Conservation (phyloP, 1,284 basidiomycete species). For the Coriolopsis trogii region DNA sequence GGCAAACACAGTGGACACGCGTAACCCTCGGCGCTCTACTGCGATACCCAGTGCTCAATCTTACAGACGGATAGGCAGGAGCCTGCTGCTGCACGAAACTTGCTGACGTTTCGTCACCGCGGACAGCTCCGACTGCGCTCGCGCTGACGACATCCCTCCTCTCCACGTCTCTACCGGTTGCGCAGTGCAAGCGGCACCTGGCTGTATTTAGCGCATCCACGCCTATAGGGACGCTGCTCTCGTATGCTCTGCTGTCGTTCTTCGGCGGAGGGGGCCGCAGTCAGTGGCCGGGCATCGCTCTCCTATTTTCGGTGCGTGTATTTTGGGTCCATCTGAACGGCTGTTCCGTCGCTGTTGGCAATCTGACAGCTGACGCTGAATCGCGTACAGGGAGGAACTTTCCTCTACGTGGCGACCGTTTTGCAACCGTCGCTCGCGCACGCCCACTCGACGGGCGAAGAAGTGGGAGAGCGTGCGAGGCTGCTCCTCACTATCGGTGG, state of each 20-base stretch:
- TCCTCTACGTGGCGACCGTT: constrained; percentile 93
- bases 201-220: constrained; percentile 82
- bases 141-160: constrained; percentile 83
- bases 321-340: no score
- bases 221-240: constrained; percentile 72
- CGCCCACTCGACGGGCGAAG: constrained; percentile 42
- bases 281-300: constrained; percentile 72
- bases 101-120: no score
- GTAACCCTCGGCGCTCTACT: no score
- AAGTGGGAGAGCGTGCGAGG: constrained; percentile 21
- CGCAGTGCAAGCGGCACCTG: constrained; percentile 74
- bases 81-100: no score
- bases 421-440: constrained; percentile 70
- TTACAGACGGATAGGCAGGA: no score
- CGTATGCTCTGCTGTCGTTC: constrained; percentile 65
- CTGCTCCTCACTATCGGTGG: constrained; percentile 16
- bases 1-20: no score
- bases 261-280: constrained; percentile 40
- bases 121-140: constrained; percentile 82
- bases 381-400: constrained; percentile 79
- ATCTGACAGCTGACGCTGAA: no score
- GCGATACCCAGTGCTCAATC: no score
- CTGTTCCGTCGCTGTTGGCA: background rate
- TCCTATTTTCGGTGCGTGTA: constrained; percentile 81
- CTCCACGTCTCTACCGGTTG: constrained; percentile 67